Base-by-base conservation (phyloP, 2,329 filamentous ascomycete genomes). In the Pestalotiopsis sp. region DNA sequence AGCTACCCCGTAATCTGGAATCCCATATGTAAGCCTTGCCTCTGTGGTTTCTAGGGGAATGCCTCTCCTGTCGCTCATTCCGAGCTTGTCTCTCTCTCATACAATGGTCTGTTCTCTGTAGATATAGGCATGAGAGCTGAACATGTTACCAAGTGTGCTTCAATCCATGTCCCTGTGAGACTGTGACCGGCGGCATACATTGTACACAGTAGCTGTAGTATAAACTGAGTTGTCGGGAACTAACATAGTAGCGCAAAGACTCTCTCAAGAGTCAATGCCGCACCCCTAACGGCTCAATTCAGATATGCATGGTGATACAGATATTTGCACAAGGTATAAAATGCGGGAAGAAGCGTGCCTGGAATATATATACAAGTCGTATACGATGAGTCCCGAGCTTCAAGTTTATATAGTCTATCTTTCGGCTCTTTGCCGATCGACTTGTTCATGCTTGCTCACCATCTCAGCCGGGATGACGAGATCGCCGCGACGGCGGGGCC, bases 401-500 rank as follows among this genome's bases (percentile, higher is more conserved):
- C 20, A 6, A n/a, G 6, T 11, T 52, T 23, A 52, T 52, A 52
- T 52, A 52, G 57, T 27, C 17, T 36, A 9, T 13, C 14, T 14
- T 59, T 59, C 57, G 57, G 45, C 45, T 52, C 20, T 59, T 6
- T 59, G 59, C 59, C 59, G 31, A 62, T 20, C 25, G 31, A 36
- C 59, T 62, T 59, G 23, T 25, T 59, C 23, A 23, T 59, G 12
- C 23, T 27, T 36, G 57, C 23, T 41, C 13, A 45, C 17, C 45
- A 41, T 38, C 17, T 14, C 31, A 40, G 61, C 61, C 61, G 61
- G 61, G 40, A 52, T 64, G 61, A 62, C 31, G 59, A 62, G 59
- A 52, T 52, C 45, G 45, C 45, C 45, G 45, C 45, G 14, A 5
- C 12, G 38, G 61, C 61, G 61, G 61, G 61, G 61, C 36, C 61